Percentiles rank a stretch among this genome's conserved stretches.
These are phyloP conservation scores for Solanum medicagineum DNA, from an alignment of 257 asterid genomes.

Conservation along the genomic window DNA sequence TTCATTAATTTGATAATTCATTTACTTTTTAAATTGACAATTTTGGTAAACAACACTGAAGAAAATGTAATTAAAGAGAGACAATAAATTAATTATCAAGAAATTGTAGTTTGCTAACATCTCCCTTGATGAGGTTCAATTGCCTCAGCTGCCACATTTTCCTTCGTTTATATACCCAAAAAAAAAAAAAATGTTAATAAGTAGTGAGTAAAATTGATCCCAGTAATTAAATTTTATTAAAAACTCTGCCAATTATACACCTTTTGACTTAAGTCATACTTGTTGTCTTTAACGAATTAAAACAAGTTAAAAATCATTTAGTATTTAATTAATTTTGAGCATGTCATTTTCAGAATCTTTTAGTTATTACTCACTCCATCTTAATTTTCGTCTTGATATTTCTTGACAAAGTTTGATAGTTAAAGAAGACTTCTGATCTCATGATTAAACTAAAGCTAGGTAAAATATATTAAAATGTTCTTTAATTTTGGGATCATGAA, in stretches of 20 bases:
- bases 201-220: not conserved
- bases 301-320: too few species aligned
- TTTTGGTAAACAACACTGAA: not conserved
- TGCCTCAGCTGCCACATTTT: slow-evolving; percentile 30
- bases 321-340: too few species aligned
- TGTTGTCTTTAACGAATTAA: too few species aligned
- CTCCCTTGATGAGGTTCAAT: slow-evolving; percentile 24
- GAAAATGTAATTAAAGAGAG: not conserved
- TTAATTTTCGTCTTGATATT: too few species aligned
- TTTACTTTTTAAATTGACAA: not conserved
- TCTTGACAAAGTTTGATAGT: not conserved
- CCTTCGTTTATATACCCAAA: slow-evolving; percentile 9
- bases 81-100: slow-evolving; percentile 16
- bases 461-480: too few species aligned
- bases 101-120: slow-evolving; percentile 24
- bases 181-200: not conserved
- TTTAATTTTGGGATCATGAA: not conserved
- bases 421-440: too few species aligned
- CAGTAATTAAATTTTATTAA: not conserved
- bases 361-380: too few species aligned
- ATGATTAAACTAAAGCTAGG: not conserved
- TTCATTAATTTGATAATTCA: not conserved
- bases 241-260: not conserved
- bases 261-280: not conserved
- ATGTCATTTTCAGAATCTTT: too few species aligned